Base-by-base conservation (phyloP, 805 yeast genomes). In the Saccharomycopsis sp. region DNA sequence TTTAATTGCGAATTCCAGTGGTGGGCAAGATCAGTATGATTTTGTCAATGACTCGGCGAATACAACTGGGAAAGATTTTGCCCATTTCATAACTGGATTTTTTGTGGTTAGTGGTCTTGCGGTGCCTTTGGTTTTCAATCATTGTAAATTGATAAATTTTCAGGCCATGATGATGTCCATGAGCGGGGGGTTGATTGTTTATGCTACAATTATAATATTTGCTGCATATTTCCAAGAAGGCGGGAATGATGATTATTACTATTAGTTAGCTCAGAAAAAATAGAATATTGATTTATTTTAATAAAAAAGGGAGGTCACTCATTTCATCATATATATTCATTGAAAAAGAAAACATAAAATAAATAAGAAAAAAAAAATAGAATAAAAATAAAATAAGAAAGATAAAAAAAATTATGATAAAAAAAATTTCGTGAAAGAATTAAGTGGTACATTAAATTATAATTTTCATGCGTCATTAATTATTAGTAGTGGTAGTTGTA, bases 101-200 rank as follows among this genome's bases (percentile, higher is more conserved):
- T 65, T 90, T 44, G 76, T 89, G 19, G 71, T 83, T 4, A 73
- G 88, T 38, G 97, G 94, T 3, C 61, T 86, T 13, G 74, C 77
- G 3, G 66, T 89, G 46, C 96, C 97, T 1, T 56, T 84, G 2
- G 72, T 87, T 26, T 74, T 87, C 37, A 79, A 80, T 51, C 96
- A 90, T 62, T 78, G 85, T 40, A 75, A 74, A 49, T 67, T 87
- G 37, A 76, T 90, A 50, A 75, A 80, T n/a, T 60, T 70, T 14
- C 65, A 77, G 4, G 95, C 96, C 17, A 75, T 79, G 63, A 53
- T 75, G 16, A 79, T 90, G 79, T 83, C 95, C 38, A 73, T 85
- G 26, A 45, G 70, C 9, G 98, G 97, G 13, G 97, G 97, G n/a
- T 51, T 72, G 16, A 71, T 89, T 49, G 85, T 90, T 38, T 89